Conservation (phyloP, 192 early-diverging fungal genomes). For the Dissophora ornata region DNA sequence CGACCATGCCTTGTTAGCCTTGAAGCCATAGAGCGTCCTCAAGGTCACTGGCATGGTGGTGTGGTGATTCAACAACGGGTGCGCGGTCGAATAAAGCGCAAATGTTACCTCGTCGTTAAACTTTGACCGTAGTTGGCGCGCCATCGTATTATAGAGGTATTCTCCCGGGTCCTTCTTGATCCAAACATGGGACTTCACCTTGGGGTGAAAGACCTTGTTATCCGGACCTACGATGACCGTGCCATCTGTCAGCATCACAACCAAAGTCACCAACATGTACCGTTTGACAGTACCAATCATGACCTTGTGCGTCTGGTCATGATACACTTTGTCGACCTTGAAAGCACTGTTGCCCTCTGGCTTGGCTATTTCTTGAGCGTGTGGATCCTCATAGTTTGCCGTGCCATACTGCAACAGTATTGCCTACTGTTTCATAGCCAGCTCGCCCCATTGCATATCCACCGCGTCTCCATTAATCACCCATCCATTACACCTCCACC, state of each 20-base stretch:
- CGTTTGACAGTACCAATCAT: constrained; percentile 21
- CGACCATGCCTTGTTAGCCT: constrained; percentile 25
- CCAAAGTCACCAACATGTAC: constrained; percentile 11
- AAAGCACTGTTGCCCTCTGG: not conserved
- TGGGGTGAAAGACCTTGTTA: constrained; percentile 16
- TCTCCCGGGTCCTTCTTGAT: constrained; percentile 8
- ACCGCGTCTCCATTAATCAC: no score
- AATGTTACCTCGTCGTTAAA: constrained; percentile 19
- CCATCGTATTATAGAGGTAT: constrained; percentile 15
- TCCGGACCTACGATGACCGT: constrained; percentile 23
- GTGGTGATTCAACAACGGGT: constrained; percentile 18
- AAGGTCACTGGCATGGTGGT: constrained; percentile 24
- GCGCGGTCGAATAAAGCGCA: constrained; percentile 14
- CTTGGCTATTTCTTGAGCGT: constrained; percentile 3
- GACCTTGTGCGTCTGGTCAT: constrained; percentile 23
- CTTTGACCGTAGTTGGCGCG: no score
- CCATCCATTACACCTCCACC: no score
- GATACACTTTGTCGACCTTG: not conserved
- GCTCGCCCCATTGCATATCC: no score
- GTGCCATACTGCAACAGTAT: no score
- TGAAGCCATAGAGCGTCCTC: constrained; percentile 30
- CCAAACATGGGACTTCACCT: constrained; percentile 14
- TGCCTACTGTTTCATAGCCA: no score
- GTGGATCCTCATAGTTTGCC: no score
- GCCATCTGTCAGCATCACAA: constrained; percentile 25